Evolutionary conservation across 1,284 basidiomycete genomes (phyloP).

Genomic region (Tylopilus orsonianus): DNA sequence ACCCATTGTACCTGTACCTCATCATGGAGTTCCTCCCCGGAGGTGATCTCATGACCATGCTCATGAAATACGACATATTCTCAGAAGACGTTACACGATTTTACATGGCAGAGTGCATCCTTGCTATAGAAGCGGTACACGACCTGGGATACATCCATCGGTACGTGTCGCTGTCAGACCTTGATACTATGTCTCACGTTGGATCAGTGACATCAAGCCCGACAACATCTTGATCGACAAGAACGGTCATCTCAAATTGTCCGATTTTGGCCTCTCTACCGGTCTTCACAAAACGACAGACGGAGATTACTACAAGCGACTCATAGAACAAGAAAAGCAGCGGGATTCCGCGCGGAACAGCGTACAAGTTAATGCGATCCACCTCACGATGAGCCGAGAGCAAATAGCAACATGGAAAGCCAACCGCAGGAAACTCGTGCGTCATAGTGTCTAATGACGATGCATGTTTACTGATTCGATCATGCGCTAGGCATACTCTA

Average conservation of each 20-base stretch:
- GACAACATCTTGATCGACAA: conserved; percentile 99
- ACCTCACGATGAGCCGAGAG: conserved; percentile 91
- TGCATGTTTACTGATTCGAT: conserved; percentile 11
- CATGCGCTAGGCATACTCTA: conserved; percentile 82
- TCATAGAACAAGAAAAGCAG: conserved; percentile 67
- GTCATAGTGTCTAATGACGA: conserved; percentile 27
- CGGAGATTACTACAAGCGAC: conserved; percentile 91
- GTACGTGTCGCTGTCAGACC: conserved; percentile 44
- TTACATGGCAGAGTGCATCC: conserved; percentile 98
- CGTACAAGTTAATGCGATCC: conserved; percentile 94
- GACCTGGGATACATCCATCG: conserved; percentile 99
- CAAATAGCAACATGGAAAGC: conserved; percentile 99
- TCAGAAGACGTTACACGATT: conserved; percentile 98
- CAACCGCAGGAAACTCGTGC: conserved; percentile 90
- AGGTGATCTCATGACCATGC: conserved; percentile 98
- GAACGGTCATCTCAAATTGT: conserved; percentile 95
- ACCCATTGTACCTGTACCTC: conserved; percentile 92
- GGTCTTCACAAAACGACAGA: conserved; percentile 98
- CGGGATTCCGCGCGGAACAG: conserved; percentile 76
- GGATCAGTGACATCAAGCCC: conserved; percentile 91
- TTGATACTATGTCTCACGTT: not conserved
- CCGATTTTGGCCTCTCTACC: conserved; percentile 97
- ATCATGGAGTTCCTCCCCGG: conserved; percentile 99
- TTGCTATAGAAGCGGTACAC: conserved; percentile 98
- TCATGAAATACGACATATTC: conserved; percentile 99